Evolutionary conservation across 345 rosid species (phyloP), one percentile per base, ranked within the genome.

Genomic region (Passiflora organensis): DNA sequence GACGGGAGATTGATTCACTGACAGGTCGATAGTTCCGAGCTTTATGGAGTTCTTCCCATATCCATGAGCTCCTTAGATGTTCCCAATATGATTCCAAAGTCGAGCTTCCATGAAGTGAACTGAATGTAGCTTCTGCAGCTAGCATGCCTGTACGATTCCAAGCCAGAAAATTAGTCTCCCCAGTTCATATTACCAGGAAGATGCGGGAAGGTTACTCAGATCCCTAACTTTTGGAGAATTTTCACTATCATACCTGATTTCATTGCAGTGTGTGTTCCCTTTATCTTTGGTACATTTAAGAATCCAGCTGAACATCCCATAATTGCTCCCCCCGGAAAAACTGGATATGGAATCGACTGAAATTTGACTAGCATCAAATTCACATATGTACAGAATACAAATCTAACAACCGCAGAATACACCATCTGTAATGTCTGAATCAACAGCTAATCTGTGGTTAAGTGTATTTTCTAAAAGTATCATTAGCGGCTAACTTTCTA

Each of bases 271-370:
- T 91, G 98, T n/a, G 96, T 86, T 56, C 98, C 98, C 77, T 91
- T 91, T 73, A 91, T 88, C 74, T 91, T 91, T 55, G 95, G 98
- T 44, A 91, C 98, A 66, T 91, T 91, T 49, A 91, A 56, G 75
- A 91, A 91, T 57, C 98, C 98, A 69, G 98, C 98, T 2, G 96
- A 82, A 69, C 96, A 91, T 65, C 98, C 98, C 53, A 88, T 78
- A 59, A 91, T 78, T 74, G 87, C 95, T 81, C 98, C 96, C 60
- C 98, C 98, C 0, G 96, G 95, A 57, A 91, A 91, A 76, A 86
- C 85, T 81, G 98, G 96, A 77, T 86, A 91, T 9, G 95, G 96
- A 82, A 91, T 76, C 76, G 96, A 88, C 98, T 91, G 98, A 88
- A 88, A 84, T 82, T 76, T 84, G 78, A 81, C 87, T 84, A 78